Evolutionary conservation across 2,329 filamentous ascomycete genomes (phyloP).

Genomic region (Pseudogymnoascus sp.): DNA sequence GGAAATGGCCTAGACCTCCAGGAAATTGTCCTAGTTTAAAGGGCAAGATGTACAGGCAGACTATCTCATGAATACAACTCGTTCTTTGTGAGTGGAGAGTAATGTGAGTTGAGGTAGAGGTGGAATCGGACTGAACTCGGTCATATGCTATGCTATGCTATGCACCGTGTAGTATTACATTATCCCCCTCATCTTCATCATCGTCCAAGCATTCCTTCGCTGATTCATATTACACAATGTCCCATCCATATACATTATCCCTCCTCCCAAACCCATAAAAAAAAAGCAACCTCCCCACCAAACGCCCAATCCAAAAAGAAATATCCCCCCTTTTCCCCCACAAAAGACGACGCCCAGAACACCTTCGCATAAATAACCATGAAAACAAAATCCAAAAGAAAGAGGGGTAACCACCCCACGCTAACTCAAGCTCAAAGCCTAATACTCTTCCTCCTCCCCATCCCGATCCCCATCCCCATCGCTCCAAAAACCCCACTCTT

Average conservation of each 20-base stretch:
- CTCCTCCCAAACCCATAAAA: not conserved
- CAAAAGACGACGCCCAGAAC: not conserved
- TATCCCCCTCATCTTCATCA: not conserved
- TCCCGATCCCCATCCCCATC: not conserved
- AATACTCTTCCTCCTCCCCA: conserved; percentile 3
- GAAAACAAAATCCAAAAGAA: not conserved
- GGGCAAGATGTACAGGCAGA: not conserved
- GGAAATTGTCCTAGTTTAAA: not conserved
- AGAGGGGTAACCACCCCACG: not conserved
- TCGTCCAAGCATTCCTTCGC: not conserved
- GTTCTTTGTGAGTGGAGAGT: no score
- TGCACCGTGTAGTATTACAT: not conserved
- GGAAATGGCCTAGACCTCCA: not conserved
- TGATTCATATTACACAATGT: conserved; percentile 1
- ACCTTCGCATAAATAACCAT: not conserved
- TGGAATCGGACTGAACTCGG: not conserved
- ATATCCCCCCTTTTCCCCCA: not conserved
- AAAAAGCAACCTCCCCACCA: not conserved
- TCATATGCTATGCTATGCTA: not conserved
- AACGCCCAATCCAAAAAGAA: not conserved
- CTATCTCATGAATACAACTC: not conserved
- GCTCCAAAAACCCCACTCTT: conserved; percentile 3
- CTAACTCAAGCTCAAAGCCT: not conserved
- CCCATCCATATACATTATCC: not conserved
- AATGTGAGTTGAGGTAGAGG: not conserved